phyloP scores from a whole-genome alignment of 768 basidiomycete genomes.

The Lactifluus subvellereus region DNA sequence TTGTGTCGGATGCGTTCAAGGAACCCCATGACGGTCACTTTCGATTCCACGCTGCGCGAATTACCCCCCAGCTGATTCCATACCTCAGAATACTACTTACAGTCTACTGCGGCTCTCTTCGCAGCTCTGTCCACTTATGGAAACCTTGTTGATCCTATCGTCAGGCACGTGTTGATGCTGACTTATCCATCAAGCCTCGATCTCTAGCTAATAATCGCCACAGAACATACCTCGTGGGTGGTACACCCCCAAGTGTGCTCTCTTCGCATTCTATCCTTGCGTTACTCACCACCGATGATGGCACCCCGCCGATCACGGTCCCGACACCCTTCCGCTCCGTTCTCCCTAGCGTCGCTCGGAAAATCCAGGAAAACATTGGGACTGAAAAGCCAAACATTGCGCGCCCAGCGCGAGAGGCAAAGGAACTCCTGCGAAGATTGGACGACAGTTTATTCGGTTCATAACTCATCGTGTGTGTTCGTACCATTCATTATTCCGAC shows the following conservation, averaged over 20 bases:
- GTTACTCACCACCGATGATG: constrained; percentile 45
- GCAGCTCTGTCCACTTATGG: constrained; percentile 56
- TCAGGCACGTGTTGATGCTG: constrained; percentile 46
- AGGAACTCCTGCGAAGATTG: constrained; percentile 48
- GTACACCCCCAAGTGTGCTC: constrained; percentile 61
- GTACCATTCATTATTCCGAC: neutral
- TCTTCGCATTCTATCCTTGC: constrained; percentile 57
- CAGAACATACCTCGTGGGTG: constrained; percentile 58
- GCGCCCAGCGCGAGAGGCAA: constrained; percentile 76
- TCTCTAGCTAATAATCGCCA: constrained; percentile 11
- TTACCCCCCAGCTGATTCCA: neutral
- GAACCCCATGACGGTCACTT: constrained; percentile 58
- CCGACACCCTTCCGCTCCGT: constrained; percentile 60
- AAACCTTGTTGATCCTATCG: constrained; percentile 56
- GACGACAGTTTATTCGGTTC: constrained; percentile 22
- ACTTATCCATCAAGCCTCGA: neutral
- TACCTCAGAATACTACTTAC: constrained; percentile 58
- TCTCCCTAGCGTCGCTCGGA: constrained; percentile 60
- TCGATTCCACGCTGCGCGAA: neutral
- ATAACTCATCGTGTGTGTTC: neutral
- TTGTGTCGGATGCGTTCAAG: constrained; percentile 75
- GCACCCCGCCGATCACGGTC: constrained; percentile 22
- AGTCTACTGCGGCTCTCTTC: constrained; percentile 58
- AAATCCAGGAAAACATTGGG: constrained; percentile 61
- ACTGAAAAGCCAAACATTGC: constrained; percentile 68